Conservation (phyloP, 768 basidiomycete genomes). For the Russula sp. region DNA sequence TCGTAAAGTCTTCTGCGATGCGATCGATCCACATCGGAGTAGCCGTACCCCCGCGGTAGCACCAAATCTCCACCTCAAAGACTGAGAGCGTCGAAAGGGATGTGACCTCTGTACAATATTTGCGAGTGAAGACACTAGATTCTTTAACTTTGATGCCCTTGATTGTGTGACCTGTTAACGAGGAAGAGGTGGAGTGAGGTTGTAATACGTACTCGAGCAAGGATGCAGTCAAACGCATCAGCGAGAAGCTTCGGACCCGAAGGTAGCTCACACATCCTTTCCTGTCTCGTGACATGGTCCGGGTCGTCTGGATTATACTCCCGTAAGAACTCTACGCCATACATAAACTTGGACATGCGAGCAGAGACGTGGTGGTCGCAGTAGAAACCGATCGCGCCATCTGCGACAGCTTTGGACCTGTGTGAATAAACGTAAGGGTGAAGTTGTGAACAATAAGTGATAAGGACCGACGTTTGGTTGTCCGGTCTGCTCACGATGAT, state of each 20-base stretch:
- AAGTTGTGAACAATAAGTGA: conserved; percentile 1
- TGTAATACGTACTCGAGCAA: conserved; percentile 54
- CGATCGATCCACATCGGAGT: conserved; percentile 75
- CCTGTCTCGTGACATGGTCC: conserved; percentile 62
- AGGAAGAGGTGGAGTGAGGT: conserved; percentile 6
- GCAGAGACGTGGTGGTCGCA: conserved; percentile 83
- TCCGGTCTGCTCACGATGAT: conserved; percentile 73
- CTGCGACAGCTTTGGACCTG: conserved; percentile 82
- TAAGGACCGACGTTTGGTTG: conserved; percentile 59
- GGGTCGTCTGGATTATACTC: conserved; percentile 62
- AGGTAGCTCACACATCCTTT: conserved; percentile 68
- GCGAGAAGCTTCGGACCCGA: conserved; percentile 75
- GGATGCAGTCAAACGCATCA: conserved; percentile 80
- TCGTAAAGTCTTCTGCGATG: conserved; percentile 65
- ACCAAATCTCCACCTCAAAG: conserved; percentile 85
- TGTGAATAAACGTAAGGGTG: conserved; percentile 16
- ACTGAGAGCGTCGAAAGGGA: conserved; percentile 71
- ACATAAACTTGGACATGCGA: conserved; percentile 75
- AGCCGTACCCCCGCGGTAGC: conserved; percentile 69
- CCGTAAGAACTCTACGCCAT: conserved; percentile 76
- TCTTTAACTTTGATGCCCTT: conserved; percentile 76
- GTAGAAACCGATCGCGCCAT: conserved; percentile 81
- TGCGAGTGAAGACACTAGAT: conserved; percentile 75
- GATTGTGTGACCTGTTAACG: conserved; percentile 15
- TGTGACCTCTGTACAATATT: conserved; percentile 80